Evolutionary conservation across 495 filamentous ascomycete genomes (phyloP).

Genomic region (Lophium mytilinum): DNA sequence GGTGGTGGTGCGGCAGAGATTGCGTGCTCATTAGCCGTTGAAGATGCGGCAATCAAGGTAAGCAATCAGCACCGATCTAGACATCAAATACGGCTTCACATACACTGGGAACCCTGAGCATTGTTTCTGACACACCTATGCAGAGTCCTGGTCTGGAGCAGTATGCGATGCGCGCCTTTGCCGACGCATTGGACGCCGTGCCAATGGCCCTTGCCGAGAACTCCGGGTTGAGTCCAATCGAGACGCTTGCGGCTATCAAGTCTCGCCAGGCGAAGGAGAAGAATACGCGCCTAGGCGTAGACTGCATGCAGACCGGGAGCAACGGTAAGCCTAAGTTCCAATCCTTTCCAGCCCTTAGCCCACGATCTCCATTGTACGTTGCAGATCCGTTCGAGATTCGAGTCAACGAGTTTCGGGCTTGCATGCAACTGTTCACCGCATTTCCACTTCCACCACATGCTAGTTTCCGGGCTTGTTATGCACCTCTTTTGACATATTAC

Average conservation of each 20-base stretch:
- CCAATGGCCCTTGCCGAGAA: constrained; percentile 98
- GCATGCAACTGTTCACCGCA: background rate
- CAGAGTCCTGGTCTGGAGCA: constrained; percentile 90
- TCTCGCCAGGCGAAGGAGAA: constrained; percentile 89
- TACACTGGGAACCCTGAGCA: constrained; percentile 13
- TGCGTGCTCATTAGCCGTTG: constrained; percentile 91
- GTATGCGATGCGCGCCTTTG: constrained; percentile 96
- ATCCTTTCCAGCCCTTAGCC: background rate
- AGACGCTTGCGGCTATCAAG: constrained; percentile 90
- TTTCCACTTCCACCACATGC: background rate
- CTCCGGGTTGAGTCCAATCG: constrained; percentile 90
- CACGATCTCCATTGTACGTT: background rate
- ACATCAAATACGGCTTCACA: background rate
- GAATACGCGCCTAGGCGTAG: constrained; percentile 78
- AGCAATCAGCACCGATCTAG: background rate
- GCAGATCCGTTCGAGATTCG: background rate
- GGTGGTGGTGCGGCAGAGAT: constrained; percentile 97
- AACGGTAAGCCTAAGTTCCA: constrained; percentile 52
- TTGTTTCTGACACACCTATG: constrained; percentile 11
- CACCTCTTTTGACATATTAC: constrained; percentile 1
- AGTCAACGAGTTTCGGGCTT: background rate
- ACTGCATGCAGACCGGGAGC: constrained; percentile 91
- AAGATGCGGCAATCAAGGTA: constrained; percentile 86
- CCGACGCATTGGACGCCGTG: constrained; percentile 87
- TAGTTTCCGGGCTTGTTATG: background rate